Conservation (phyloP, 208 protist species). For the Balamuthia mandrillaris region DNA sequence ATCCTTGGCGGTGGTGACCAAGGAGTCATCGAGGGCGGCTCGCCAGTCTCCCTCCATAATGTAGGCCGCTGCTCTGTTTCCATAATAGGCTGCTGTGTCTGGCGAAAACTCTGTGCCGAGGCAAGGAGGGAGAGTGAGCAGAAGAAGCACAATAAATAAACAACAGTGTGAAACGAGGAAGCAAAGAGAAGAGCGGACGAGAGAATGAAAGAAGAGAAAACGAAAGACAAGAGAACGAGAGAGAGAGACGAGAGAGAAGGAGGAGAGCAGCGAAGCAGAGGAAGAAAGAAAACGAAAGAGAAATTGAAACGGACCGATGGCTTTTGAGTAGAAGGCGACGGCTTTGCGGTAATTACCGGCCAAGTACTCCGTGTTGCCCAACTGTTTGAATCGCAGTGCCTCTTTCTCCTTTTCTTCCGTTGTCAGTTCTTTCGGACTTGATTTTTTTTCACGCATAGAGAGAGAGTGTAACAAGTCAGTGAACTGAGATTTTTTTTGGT, state of each 20-base stretch:
- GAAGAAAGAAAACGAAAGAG: too few relatives aligned
- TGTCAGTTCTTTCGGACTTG: too few relatives aligned
- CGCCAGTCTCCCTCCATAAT: background rate
- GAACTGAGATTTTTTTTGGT: too few relatives aligned
- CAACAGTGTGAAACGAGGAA: background rate
- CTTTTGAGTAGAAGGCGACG: background rate
- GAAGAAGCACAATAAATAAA: background rate
- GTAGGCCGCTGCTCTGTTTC: conserved; percentile 41
- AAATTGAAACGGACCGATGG: background rate
- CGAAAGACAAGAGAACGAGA: background rate
- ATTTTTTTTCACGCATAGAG: too few relatives aligned
- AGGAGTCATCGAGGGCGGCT: conserved; percentile 15
- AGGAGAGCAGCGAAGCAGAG: too few relatives aligned
- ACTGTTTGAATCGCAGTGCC: background rate
- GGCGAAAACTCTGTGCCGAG: background rate
- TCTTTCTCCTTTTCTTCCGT: background rate
- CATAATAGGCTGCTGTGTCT: conserved; percentile 1
- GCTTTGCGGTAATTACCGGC: background rate
- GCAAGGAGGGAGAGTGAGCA: background rate
- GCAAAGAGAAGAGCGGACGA: too few relatives aligned
- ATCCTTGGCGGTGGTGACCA: background rate
- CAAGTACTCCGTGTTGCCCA: conserved; percentile 15
- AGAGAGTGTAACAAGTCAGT: too few relatives aligned
- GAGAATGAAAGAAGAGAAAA: background rate
- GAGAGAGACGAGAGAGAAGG: background rate